A percentile compares a stretch with the other conserved stretches of the same genome.
phyloP scores from a whole-genome alignment of 768 basidiomycete species.

The Termitomyces heimii region DNA sequence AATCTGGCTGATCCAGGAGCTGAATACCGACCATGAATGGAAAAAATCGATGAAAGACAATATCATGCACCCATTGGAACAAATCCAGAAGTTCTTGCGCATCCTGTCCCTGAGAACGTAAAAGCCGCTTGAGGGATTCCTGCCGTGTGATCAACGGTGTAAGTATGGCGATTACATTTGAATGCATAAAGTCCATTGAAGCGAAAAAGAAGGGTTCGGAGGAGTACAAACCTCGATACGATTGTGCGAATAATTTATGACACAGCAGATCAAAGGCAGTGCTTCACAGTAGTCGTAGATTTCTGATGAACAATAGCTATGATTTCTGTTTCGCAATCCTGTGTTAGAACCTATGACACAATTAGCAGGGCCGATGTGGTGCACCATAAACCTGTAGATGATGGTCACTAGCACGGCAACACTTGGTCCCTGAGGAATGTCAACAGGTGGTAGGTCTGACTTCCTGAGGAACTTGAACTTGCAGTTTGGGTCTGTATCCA shows the following conservation, averaged over 20 bases:
- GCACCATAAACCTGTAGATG: too few relatives aligned
- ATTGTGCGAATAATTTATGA: neutral
- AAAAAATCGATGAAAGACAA: neutral
- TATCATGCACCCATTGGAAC: neutral
- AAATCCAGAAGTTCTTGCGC: neutral
- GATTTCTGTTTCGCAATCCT: too few relatives aligned
- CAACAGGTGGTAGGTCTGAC: too few relatives aligned
- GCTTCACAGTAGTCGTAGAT: neutral
- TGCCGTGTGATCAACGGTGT: neutral
- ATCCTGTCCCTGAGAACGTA: neutral
- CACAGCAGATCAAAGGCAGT: neutral
- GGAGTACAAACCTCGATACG: neutral
- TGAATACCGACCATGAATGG: neutral
- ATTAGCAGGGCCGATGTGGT: too few relatives aligned
- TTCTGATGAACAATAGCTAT: too few relatives aligned
- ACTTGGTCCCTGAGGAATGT: too few relatives aligned
- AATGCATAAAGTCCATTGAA: neutral
- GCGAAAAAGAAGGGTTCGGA: neutral
- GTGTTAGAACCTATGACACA: too few relatives aligned
- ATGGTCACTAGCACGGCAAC: too few relatives aligned
- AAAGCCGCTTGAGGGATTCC: neutral
- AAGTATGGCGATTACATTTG: neutral
- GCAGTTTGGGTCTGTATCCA: too few relatives aligned
- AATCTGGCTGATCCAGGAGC: neutral
- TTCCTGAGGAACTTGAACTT: too few relatives aligned